A percentile compares a stretch with the other conserved stretches of the same genome.
These are phyloP conservation scores for Botrytis paeoniae DNA, from an alignment of 2,329 filamentous ascomycete species.

Conservation along the genomic window DNA sequence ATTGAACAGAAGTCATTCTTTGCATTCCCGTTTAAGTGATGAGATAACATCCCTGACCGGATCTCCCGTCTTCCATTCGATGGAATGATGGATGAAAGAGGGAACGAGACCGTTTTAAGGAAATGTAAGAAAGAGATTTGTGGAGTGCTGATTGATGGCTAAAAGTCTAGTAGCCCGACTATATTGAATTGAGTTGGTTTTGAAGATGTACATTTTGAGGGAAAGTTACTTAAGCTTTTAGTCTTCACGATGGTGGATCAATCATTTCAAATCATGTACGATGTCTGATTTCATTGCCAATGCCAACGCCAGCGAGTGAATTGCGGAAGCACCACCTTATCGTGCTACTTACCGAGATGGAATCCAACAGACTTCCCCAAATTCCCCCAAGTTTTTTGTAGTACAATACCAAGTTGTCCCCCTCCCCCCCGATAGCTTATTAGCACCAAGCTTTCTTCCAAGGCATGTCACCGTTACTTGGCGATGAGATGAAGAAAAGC, in stretches of 20 bases:
- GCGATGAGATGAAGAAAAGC: conserved; percentile 15
- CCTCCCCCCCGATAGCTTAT: conserved; percentile 12
- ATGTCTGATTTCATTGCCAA: neutral
- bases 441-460: conserved; percentile 18
- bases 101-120: neutral
- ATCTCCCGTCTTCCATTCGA: neutral
- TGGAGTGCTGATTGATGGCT: neutral
- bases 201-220: neutral
- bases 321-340: neutral
- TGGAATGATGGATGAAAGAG: neutral
- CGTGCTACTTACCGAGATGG: neutral
- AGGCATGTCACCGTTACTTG: conserved; percentile 14
- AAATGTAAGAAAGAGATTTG: neutral
- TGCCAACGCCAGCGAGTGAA: neutral
- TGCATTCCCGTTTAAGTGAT: neutral
- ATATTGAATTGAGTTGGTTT: neutral
- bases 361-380: neutral
- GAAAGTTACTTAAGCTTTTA: neutral
- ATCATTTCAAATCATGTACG: neutral
- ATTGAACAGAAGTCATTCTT: neutral
- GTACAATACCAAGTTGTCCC: neutral
- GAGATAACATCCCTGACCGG: neutral
- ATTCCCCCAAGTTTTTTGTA: neutral
- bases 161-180: neutral
- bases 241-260: neutral